These are phyloP conservation scores for Elsinoe necatrix DNA, from an alignment of 2,329 filamentous ascomycete genomes.

Conservation along the genomic window DNA sequence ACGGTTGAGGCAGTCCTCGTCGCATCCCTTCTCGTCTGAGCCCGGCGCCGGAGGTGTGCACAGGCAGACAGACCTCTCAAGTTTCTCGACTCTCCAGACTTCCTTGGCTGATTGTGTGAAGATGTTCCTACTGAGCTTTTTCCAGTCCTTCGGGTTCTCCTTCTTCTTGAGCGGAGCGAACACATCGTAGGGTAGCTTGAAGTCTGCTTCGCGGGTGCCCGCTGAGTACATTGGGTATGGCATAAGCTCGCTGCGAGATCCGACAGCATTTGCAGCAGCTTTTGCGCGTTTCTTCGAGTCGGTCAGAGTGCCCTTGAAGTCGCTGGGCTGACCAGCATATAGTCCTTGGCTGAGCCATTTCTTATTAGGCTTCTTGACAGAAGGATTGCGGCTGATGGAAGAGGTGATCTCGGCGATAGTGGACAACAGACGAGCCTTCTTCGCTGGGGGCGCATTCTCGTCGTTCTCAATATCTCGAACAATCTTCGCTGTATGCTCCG, in stretches of 20 bases:
- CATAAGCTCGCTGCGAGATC: slow-evolving; percentile 47
- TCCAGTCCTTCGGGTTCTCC: slow-evolving; percentile 88
- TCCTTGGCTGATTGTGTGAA: slow-evolving; percentile 48
- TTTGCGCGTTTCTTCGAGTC: slow-evolving; percentile 5
- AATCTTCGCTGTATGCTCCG: slow-evolving; percentile 7
- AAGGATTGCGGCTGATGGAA: not conserved
- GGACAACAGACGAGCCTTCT: slow-evolving; percentile 18
- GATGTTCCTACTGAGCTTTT: slow-evolving; percentile 84
- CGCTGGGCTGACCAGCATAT: slow-evolving; percentile 68
- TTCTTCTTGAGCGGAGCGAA: slow-evolving; percentile 76
- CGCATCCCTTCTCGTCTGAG: slow-evolving; percentile 64
- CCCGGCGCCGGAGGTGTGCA: slow-evolving; percentile 48
- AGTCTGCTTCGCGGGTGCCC: slow-evolving; percentile 60
- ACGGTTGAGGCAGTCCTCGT: slow-evolving; percentile 83
- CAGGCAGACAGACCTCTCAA: slow-evolving; percentile 49
- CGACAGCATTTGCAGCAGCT: slow-evolving; percentile 60
- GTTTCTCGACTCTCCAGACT: slow-evolving; percentile 26
- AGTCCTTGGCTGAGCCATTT: slow-evolving; percentile 75
- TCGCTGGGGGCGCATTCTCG: slow-evolving; percentile 9
- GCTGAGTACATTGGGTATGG: slow-evolving; percentile 31
- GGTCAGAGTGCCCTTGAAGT: slow-evolving; percentile 32
- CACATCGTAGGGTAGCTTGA: slow-evolving; percentile 81
- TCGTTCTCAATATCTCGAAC: slow-evolving; percentile 17
- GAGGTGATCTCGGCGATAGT: slow-evolving; percentile 17
- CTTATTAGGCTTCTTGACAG: slow-evolving; percentile 47